Evolutionary conservation across 495 filamentous ascomycete species (phyloP).

Genomic region (Aspergillus indologenus): DNA sequence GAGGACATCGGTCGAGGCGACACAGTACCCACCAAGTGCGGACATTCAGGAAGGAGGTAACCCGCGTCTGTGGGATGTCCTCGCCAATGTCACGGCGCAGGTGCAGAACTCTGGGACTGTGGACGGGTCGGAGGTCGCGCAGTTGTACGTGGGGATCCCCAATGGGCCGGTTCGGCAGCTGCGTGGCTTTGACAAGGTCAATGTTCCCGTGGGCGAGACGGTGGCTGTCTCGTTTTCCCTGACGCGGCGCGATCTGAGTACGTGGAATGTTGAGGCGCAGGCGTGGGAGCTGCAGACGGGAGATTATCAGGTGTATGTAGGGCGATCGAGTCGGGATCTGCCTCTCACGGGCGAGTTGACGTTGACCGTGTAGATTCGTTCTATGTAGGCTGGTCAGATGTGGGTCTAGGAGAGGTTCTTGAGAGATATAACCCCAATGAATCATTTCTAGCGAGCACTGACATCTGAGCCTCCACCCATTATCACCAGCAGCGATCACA

Average conservation of each 20-base stretch:
- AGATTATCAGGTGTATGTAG: conserved; percentile 50
- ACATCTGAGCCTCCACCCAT: too few species aligned
- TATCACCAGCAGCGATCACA: too few species aligned
- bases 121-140: conserved; percentile 54
- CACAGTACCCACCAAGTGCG: conserved; percentile 10
- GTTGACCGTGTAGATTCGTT: background rate
- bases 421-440: too few species aligned
- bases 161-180: conserved; percentile 55
- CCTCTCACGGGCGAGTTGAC: background rate
- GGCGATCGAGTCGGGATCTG: conserved; percentile 28
- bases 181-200: conserved; percentile 65
- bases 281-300: conserved; percentile 53
- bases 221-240: conserved; percentile 52
- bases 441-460: too few species aligned
- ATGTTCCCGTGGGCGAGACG: conserved; percentile 39
- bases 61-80: conserved; percentile 54
- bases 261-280: conserved; percentile 61
- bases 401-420: too few species aligned
- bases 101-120: conserved; percentile 54
- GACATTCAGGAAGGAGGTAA: conserved; percentile 55
- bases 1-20: background rate
- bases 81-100: conserved; percentile 48
- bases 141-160: conserved; percentile 52
- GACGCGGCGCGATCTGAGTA: conserved; percentile 62
- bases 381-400: background rate